A percentile compares a stretch with the other conserved stretches of the same genome.
Evolutionary conservation across 495 filamentous ascomycete genomes (phyloP).

Genomic region (Penicillium turbatum): DNA sequence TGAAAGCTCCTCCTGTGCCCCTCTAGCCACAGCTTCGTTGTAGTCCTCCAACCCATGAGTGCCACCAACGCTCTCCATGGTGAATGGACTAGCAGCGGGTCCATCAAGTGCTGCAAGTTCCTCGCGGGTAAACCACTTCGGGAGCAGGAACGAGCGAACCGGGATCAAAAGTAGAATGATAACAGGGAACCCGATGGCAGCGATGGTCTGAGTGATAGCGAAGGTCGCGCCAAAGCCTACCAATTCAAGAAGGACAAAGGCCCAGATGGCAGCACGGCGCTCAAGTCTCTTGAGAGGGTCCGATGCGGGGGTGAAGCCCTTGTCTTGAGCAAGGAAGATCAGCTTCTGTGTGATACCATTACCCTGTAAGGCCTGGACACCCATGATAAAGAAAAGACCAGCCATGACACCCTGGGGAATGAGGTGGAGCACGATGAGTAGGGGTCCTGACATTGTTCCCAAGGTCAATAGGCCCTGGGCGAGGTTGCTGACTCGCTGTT

Average conservation of each 20-base stretch:
- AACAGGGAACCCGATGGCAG: conserved; percentile 89
- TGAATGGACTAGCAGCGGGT: conserved; percentile 78
- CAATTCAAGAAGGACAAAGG: conserved; percentile 72
- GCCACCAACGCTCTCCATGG: conserved; percentile 80
- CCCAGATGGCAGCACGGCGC: conserved; percentile 63
- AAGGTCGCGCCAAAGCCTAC: conserved; percentile 81
- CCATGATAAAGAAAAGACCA: conserved; percentile 94
- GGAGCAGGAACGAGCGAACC: conserved; percentile 66
- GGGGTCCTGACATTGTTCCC: conserved; percentile 81
- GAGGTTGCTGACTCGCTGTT: conserved; percentile 86
- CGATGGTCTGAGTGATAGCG: conserved; percentile 93
- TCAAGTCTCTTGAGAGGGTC: conserved; percentile 63
- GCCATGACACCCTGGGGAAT: conserved; percentile 87
- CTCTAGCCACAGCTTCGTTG: conserved; percentile 9
- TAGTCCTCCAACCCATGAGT: conserved; percentile 50
- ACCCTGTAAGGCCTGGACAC: conserved; percentile 70
- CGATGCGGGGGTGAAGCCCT: conserved; percentile 53
- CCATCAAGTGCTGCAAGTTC: conserved; percentile 73
- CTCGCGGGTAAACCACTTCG: conserved; percentile 59
- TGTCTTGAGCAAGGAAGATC: conserved; percentile 69
- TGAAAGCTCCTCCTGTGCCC: background rate
- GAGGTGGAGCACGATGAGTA: conserved; percentile 75
- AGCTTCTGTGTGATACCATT: conserved; percentile 84
- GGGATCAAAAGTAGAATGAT: conserved; percentile 82
- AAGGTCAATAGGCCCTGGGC: conserved; percentile 78